Base-by-base conservation (phyloP, 164 flowering plant species). In the Vitis labrusca region DNA sequence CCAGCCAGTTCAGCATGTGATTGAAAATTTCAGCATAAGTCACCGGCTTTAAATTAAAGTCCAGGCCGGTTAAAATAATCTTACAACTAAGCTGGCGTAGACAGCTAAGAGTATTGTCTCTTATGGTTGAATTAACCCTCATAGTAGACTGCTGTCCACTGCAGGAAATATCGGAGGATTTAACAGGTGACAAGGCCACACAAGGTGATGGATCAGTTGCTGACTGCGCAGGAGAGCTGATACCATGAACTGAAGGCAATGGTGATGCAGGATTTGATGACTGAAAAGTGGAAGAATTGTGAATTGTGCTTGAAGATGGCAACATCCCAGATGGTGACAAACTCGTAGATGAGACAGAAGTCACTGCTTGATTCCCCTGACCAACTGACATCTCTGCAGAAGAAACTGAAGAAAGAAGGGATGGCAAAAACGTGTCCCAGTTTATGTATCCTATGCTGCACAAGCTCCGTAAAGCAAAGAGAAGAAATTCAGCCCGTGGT, bases 1-100 rank as follows among this genome's bases (percentile, higher is more conserved):
- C 91, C 78, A 96, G 81, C 99, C 99, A 96, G 76, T 84, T 90
- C 70, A 93, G 70, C 92, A 96, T 89, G 77, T 89, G 91, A 54
- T 74, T 30, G 71, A 93, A 87, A 74, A 91, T 85, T 14, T 89
- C 94, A 64, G 95, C 90, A 84, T 87, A 85, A 60, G 99, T 93
- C 8, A 77, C 89, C 59, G 99, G 99, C 78, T 93, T 96, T 52
- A 96, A 83, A 76, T 82, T 85, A 64, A 75, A 85, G 51, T 89
- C 87, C 62, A 96, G 92, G 44, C 92, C 90, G 37, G 70, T 77
- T 66, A 96, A 81, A 70, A 96, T 89, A 70, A 96, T 90, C 82
- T 88, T 91, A 85, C 99, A 96, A 67, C 93, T 85, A n/a, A 93
- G 80, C 74, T 89, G 97, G 15, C 98, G 94, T 37, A 93, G 79